Evolutionary conservation across 495 filamentous ascomycete species (phyloP), one percentile per base, ranked within the genome.

Genomic region (Aeminium ludgeri): DNA sequence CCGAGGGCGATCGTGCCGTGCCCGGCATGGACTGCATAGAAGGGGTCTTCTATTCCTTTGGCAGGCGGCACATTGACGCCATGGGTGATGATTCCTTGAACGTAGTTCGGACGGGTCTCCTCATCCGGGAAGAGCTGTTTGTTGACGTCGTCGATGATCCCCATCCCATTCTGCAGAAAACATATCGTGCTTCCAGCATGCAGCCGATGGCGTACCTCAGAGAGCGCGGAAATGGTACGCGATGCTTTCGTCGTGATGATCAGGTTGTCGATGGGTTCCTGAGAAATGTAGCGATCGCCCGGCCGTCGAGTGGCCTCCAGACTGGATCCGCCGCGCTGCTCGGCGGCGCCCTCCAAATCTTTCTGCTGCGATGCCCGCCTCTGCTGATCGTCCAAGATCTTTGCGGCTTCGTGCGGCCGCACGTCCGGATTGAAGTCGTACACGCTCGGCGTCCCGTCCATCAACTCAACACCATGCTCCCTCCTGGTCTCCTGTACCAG

Each of bases 81-180:
- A 47, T 92, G 79, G 6, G 70, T 73, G 41, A 79, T 64, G 37
- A 87, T 71, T 1, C 78, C 82, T 10, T 82, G 56, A 32, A 94
- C 65, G 49, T 86, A 94, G 31, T 72, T 66, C 1, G 89, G 89
- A 17, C 85, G 70, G 0, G 50, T 59, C 3, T 50, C 44, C 1
- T 70, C 65, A 50, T 84, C 65, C 0, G 72, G 67, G 51, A 92
- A 97, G 10, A 87, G 50, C 1, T 60, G 41, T 8, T 67, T 49
- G 46, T 82, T 81, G 15, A 94, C 59, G 28, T 69, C 65, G n/a
- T 94, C 82, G 20, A 85, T 59, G 2, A 78, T 56, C 1, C 86
- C 87, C 63, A 96, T 71, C 3, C 84, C 86, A 35, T 87, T 82
- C 38, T 91, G 80, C 3, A 92, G 52, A 17, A 97, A 72, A 30